Evolutionary conservation across 768 basidiomycete genomes (phyloP).

Genomic region (Mycena olivaceomarginata): DNA sequence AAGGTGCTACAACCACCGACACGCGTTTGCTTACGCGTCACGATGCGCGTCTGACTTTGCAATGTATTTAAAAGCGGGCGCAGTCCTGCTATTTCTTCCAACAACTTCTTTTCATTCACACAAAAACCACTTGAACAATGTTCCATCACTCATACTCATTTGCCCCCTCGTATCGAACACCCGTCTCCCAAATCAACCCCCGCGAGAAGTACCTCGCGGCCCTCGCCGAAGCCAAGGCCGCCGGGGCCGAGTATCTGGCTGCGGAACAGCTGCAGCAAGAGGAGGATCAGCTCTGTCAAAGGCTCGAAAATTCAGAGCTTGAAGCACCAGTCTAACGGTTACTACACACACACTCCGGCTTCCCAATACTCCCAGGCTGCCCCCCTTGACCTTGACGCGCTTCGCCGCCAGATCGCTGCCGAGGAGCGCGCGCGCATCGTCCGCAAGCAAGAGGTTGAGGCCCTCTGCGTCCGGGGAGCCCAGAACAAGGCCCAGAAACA

Average conservation of each 20-base stretch:
- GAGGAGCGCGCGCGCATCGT: slow-evolving; percentile 37
- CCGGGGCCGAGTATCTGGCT: slow-evolving; percentile 60
- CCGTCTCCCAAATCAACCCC: slow-evolving; percentile 40
- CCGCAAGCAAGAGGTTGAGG: slow-evolving; percentile 45
- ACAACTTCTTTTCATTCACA: slow-evolving; percentile 1
- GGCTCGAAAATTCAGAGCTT: slow-evolving; percentile 47
- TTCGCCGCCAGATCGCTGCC: slow-evolving; percentile 35
- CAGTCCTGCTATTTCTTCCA: not conserved
- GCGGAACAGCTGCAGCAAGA: slow-evolving; percentile 56
- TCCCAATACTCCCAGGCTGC: not conserved
- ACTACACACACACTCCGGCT: not conserved
- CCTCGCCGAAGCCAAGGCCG: slow-evolving; percentile 58
- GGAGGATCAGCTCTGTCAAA: slow-evolving; percentile 53
- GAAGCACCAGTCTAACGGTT: slow-evolving; percentile 31
- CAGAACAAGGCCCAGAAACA: not conserved
- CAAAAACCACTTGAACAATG: slow-evolving; percentile 38
- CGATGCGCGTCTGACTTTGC: slow-evolving; percentile 44
- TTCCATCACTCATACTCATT: slow-evolving; percentile 32
- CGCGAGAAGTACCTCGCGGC: slow-evolving; percentile 61
- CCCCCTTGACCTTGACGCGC: slow-evolving; percentile 31
- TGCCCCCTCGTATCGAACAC: slow-evolving; percentile 27
- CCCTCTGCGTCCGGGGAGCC: too few species aligned
- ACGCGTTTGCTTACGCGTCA: slow-evolving; percentile 43
- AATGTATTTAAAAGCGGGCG: slow-evolving; percentile 46
- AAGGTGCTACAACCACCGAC: slow-evolving; percentile 25